Base-by-base conservation (phyloP, 2,329 filamentous ascomycete species). In the Phyllosticta citrichinensis region DNA sequence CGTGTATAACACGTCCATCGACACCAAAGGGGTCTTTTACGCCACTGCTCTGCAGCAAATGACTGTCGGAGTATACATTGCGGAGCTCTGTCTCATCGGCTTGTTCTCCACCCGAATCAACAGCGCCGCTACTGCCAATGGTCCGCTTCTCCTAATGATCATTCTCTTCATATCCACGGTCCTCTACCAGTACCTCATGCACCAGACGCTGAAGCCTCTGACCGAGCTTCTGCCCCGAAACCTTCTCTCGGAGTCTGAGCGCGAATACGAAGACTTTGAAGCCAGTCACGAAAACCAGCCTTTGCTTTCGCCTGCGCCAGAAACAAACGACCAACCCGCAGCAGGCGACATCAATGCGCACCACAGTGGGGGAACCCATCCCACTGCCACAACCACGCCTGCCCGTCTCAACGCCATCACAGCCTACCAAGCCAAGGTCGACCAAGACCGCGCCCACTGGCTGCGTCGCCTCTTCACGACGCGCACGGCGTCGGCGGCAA, bases 71-170 rank as follows among this genome's bases (percentile, higher is more conserved):
- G 68, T 80, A 17, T 80, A 80, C 59, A 70, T 80, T 3, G 76
- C 76, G 8, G 75, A 79, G 63, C 68, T 78, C 14, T 78, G 77
- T 63, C 68, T 80, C 22, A 77, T 80, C 9, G 78, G 93, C 70
- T 58, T 75, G 20, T 79, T 75, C 70, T 55, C 61, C 6, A 58
- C 53, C 2, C 56, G 61, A 25, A 52, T 59, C 33, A 19, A 22
- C 12, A 55, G 71, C 52, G 60, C 71, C 12, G 68, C 66, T 52
- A 59, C 66, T 50, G 73, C 72, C 1, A 71, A 67, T 3, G 72
- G 73, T 2, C 72, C 73, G 5, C 63, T 65, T 6, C 63, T 74
- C 22, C 68, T 75, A 61, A 65, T 71, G 2, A 66, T 63, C 4
- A 14, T 71, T 4, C 63, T 75, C n/a, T 64, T 75, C 47, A 20